These are phyloP conservation scores for Dictyostelium capitatum DNA, from an alignment of 78 protist genomes.

Conservation along the genomic window DNA sequence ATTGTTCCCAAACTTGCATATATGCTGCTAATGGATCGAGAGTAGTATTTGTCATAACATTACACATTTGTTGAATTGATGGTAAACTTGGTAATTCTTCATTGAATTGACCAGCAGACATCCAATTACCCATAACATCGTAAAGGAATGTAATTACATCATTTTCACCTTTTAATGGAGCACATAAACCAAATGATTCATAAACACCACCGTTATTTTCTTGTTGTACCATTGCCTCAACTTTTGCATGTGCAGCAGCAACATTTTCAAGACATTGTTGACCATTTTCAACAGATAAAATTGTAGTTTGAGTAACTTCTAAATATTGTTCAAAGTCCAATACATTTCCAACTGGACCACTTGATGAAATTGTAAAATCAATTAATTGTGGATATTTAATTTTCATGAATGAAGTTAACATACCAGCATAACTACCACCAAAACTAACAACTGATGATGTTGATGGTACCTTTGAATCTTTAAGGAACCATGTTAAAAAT, in stretches of 20 bases:
- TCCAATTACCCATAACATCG: neutral
- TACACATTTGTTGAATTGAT: neutral
- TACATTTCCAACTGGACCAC: neutral
- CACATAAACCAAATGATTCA: neutral
- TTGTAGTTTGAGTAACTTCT: neutral
- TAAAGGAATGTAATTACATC: neutral
- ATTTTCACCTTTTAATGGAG: neutral
- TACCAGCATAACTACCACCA: slow-evolving; percentile 72
- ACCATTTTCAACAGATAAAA: neutral
- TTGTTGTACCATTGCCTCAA: neutral
- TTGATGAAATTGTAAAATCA: slow-evolving; percentile 29
- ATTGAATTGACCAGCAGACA: neutral
- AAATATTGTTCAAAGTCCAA: neutral
- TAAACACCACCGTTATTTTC: neutral
- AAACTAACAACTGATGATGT: neutral
- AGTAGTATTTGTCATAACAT: neutral
- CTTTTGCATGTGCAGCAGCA: neutral
- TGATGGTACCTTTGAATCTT: neutral
- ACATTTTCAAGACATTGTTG: neutral
- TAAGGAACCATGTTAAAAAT: neutral
- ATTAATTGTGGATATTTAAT: slow-evolving; percentile 74
- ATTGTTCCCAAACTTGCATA: neutral
- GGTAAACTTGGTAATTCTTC: neutral
- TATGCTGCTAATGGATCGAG: neutral
- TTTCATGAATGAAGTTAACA: slow-evolving; percentile 52